Evolutionary conservation across 306 rosid species (phyloP).

Genomic region (Acacia crassicarpa): DNA sequence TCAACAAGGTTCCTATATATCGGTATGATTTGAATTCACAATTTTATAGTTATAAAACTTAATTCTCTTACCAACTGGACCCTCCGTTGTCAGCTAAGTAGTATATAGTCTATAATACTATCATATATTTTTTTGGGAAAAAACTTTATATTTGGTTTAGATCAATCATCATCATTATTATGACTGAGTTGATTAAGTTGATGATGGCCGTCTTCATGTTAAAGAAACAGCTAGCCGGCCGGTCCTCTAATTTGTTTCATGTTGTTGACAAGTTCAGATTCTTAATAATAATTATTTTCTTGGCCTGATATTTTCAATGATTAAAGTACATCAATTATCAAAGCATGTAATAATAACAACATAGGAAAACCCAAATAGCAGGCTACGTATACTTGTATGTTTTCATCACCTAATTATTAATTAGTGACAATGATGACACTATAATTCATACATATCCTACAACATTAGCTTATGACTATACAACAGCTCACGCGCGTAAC

Average conservation of each 20-base stretch:
- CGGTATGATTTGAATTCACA: no score
- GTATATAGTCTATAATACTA: no score
- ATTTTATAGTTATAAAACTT: no score
- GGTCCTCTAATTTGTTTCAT: not conserved
- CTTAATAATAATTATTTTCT: no score
- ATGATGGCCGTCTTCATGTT: not conserved
- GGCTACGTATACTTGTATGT: not conserved
- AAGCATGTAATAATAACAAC: not conserved
- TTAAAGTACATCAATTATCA: not conserved
- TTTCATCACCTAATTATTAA: not conserved
- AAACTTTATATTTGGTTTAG: no score
- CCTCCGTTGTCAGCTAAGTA: no score
- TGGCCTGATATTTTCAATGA: not conserved
- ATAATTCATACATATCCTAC: not conserved
- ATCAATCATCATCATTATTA: not conserved
- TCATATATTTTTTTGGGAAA: no score
- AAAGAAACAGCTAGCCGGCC: not conserved
- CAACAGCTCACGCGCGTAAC: not conserved
- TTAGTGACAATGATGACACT: not conserved
- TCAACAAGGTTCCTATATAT: rapidly evolving
- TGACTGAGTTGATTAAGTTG: not conserved
- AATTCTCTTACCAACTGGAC: no score
- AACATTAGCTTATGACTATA: not conserved
- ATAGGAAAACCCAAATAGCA: not conserved
- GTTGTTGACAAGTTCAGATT: not conserved